Evolutionary conservation across 2,329 filamentous ascomycete genomes (phyloP), one percentile per base, ranked within the genome.

Genomic region (Cercospora sp.): DNA sequence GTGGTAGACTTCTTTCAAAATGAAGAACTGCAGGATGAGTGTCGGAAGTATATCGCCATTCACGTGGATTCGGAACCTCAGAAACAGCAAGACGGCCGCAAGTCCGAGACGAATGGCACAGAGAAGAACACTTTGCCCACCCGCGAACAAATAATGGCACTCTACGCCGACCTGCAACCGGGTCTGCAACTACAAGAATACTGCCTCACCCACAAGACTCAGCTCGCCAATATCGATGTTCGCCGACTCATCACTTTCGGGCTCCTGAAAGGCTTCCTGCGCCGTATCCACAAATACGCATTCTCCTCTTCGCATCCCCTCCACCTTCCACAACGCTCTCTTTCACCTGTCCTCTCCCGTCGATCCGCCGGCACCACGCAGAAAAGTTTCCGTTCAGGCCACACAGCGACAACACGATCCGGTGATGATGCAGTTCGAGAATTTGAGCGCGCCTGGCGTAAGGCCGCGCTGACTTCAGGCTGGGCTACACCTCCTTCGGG

Each of bases 221-320:
- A 91, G 45, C 84, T 97, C 8, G 84, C 86, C 12, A 90, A 90
- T 75, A 89, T 99, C 66, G 95, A 99, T 78, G 88, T 97, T 65
- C 88, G 95, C 12, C 90, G 95, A 30, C 90, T 99, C 71, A 92
- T 98, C 71, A 96, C 97, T 68, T 99, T 98, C 76, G 95, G 94
- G 66, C 87, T 97, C 68, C 97, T 98, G 79, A 98, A 98, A 81
- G 94, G 94, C 16, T 91, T 96, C 73, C 82, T 99, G 26, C 97
- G 97, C 79, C 88, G 95, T 36, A 90, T 97, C 48, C 72, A 98
- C 81, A 96, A 95, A 78, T 96, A 96, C 77, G 91, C 93, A 16
- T 58, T 58, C 30, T 58, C 53, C 53, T 58, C 53, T 7, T 31
- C 53, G 0, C 53, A 58, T 33, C 53, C 53, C 9, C 53, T 58